A percentile compares a stretch with the other conserved stretches of the same genome.
phyloP scores from a whole-genome alignment of 179 eudicot species.

The Corrigiola litoralis region DNA sequence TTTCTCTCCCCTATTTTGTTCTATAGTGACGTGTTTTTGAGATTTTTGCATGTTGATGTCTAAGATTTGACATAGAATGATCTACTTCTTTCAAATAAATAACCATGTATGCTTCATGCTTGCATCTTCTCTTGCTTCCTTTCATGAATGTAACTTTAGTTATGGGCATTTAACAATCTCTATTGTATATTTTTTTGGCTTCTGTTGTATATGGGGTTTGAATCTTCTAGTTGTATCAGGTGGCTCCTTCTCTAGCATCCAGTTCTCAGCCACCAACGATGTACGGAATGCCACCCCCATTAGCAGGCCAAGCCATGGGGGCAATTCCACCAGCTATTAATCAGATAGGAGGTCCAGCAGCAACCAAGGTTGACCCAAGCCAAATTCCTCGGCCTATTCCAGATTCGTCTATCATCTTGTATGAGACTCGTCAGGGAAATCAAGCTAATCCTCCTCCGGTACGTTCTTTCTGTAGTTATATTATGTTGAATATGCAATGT shows the following conservation, averaged over 20 bases:
- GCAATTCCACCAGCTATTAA: constrained; percentile 50
- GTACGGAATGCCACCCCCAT: constrained; percentile 72
- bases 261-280: constrained; percentile 58
- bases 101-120: neutral
- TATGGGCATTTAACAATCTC: neutral
- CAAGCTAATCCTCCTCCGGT: constrained; percentile 98
- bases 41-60: neutral
- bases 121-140: neutral
- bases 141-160: neutral
- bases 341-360: constrained; percentile 45
- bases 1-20: neutral
- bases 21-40: neutral
- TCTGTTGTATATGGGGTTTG: constrained; percentile 11
- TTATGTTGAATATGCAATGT: neutral
- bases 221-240: constrained; percentile 31
- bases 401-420: constrained; percentile 48
- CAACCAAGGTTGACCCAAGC: constrained; percentile 78
- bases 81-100: too few relatives aligned
- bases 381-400: constrained; percentile 87
- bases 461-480: constrained; percentile 21
- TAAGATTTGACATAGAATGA: neutral
- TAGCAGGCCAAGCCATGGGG: constrained; percentile 58
- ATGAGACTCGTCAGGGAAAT: constrained; percentile 86
- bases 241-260: constrained; percentile 48
- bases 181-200: neutral